phyloP scores from a whole-genome alignment of 2,329 filamentous ascomycete genomes.

The Botryotinia narcissicola region DNA sequence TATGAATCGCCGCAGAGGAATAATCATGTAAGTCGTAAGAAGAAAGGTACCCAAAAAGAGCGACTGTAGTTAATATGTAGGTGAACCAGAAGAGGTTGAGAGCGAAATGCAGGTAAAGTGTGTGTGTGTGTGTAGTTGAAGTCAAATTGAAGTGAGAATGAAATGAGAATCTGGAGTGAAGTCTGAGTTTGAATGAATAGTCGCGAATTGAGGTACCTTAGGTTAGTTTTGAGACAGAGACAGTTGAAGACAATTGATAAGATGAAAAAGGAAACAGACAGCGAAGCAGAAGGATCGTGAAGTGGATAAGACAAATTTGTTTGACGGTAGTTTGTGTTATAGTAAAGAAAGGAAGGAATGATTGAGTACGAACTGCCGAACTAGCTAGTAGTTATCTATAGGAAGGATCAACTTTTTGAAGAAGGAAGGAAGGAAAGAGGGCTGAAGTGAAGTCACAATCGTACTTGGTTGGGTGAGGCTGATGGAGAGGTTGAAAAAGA shows the following conservation, averaged over 20 bases:
- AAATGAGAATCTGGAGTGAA: not conserved
- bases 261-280: not conserved
- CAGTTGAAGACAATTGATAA: not conserved
- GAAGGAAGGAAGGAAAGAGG: not conserved
- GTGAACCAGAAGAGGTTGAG: not conserved
- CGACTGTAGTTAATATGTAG: not conserved
- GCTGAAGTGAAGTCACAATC: not conserved
- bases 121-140: no score
- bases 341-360: not conserved
- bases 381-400: not conserved
- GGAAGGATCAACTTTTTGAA: not conserved
- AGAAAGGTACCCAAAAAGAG: conserved; percentile 14
- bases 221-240: not conserved
- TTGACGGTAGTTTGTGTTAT: not conserved
- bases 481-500: not conserved
- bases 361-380: not conserved
- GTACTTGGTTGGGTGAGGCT: not conserved
- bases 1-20: not conserved
- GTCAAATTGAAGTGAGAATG: not conserved
- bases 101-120: not conserved
- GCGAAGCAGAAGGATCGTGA: not conserved
- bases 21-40: not conserved
- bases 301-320: not conserved
- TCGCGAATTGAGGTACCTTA: not conserved
- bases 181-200: conserved; percentile 1